Evolutionary conservation across 2,329 filamentous ascomycete species (phyloP).

Genomic region (Microsporum ferrugineum): DNA sequence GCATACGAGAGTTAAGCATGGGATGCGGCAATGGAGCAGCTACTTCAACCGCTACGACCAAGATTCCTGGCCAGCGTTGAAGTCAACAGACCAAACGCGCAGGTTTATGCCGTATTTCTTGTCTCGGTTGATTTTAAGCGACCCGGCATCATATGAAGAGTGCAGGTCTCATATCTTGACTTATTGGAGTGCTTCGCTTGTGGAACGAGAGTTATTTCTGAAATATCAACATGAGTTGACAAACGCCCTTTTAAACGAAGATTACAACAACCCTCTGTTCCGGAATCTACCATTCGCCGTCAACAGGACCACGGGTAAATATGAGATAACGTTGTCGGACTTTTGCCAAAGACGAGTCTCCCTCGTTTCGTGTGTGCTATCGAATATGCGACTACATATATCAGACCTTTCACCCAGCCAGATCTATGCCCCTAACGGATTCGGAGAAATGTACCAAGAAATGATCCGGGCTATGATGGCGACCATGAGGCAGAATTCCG

Average conservation of each 20-base stretch:
- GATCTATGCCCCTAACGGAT: conserved; percentile 24
- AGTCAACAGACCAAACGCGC: conserved; percentile 37
- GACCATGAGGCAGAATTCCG: conserved; percentile 51
- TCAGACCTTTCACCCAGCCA: conserved; percentile 28
- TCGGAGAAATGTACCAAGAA: conserved; percentile 36
- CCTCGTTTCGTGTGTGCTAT: conserved; percentile 45
- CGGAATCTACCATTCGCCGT: conserved; percentile 47
- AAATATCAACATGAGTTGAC: conserved; percentile 52
- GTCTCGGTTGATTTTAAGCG: conserved; percentile 34
- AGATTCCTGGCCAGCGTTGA: conserved; percentile 38
- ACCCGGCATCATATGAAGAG: conserved; percentile 31
- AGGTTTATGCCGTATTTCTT: conserved; percentile 39
- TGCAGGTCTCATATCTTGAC: conserved; percentile 41
- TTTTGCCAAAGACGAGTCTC: conserved; percentile 44
- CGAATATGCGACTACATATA: conserved; percentile 47
- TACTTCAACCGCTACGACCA: conserved; percentile 45
- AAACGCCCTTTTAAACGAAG: conserved; percentile 41
- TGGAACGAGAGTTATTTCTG: conserved; percentile 49
- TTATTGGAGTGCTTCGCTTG: conserved; percentile 44
- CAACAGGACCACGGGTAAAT: conserved; percentile 27
- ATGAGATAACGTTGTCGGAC: conserved; percentile 42
- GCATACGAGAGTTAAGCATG: conserved; percentile 36
- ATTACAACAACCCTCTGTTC: conserved; percentile 38
- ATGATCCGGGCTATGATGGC: conserved; percentile 48
- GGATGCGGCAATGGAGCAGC: conserved; percentile 42